phyloP scores from a whole-genome alignment of 2,329 filamentous ascomycete genomes.

The Venturia aucupariae region DNA sequence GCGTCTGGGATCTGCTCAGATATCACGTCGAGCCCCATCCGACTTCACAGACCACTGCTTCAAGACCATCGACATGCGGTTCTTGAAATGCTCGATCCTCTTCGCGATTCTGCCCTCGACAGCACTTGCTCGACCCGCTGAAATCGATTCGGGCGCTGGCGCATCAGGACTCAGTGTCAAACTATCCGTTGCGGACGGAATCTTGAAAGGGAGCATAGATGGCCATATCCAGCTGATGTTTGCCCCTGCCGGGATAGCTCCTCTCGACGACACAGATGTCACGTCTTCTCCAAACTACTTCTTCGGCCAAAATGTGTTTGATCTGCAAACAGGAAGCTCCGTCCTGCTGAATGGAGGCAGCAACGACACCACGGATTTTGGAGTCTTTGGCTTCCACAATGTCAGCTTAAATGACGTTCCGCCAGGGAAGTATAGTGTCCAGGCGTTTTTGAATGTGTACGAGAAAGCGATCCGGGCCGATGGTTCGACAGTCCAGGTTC shows the following conservation, averaged over 20 bases:
- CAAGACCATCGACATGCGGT: neutral
- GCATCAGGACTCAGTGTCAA: slow-evolving; percentile 18
- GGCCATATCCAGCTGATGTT: slow-evolving; percentile 27
- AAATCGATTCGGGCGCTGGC: neutral
- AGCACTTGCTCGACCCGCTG: slow-evolving; percentile 5
- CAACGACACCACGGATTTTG: slow-evolving; percentile 20
- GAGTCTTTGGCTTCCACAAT: slow-evolving; percentile 28
- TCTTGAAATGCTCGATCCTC: neutral
- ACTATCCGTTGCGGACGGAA: slow-evolving; percentile 22
- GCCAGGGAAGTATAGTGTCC: slow-evolving; percentile 26
- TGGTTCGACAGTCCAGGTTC: slow-evolving; percentile 27
- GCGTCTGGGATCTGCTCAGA: neutral
- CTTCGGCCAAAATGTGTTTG: slow-evolving; percentile 29
- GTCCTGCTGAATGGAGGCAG: slow-evolving; percentile 24
- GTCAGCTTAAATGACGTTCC: slow-evolving; percentile 24
- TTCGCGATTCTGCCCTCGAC: neutral
- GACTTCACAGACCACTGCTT: no score
- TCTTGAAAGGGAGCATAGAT: slow-evolving; percentile 23
- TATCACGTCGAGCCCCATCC: neutral
- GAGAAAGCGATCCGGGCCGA: slow-evolving; percentile 28
- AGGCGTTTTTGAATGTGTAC: slow-evolving; percentile 29
- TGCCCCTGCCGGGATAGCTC: slow-evolving; percentile 26
- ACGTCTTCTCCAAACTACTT: slow-evolving; percentile 26
- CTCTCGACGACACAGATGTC: slow-evolving; percentile 30
- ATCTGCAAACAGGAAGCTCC: slow-evolving; percentile 18